Base-by-base conservation (phyloP, 345 rosid species). In the Brassica juncea region DNA sequence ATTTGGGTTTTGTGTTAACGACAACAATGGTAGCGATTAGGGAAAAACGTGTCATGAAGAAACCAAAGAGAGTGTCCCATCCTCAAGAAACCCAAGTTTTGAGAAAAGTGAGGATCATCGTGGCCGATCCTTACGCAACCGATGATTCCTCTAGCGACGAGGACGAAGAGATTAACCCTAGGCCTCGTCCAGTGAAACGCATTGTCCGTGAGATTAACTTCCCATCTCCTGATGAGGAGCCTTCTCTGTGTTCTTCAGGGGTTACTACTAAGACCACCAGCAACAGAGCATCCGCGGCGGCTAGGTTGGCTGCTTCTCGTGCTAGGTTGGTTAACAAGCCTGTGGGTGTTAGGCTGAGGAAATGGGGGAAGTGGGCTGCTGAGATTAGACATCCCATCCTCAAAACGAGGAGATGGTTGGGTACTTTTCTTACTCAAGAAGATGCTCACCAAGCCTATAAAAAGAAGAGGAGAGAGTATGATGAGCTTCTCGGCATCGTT, bases 281-380 rank as follows among this genome's bases (percentile, higher is more conserved):
- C 4, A 81, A 81, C 81, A 81, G 68, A 60, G 70, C 25, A 1
- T 4, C 14, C 0, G 68, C 35, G 3, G 9, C 42, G 2, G 42
- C 42, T 65, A 4, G 31, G 66, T 12, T 9, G 0, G 16, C 57
- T 1, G 11, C 58, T n/a, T 4, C 70, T 73, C 42, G 47, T 68
- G 57, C 69, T 58, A 71, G 34, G 58, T 42, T 55, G 54, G 8
- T 31, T 31, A 81, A 81, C 75, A 82, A 82, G 77, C 82, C 82
- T 61, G 85, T 82, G 54, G 99, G 99, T 42, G 95, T 96, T 35
- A 83, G 99, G 75, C 97, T 85, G 63, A 83, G 99, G 72, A 96
- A 93, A 73, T 96, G 99, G 99, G 99, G 99, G 0, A 96, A 92
- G 65, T 96, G 98, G 98, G 98, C 99, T 6, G 99, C 99, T 68